Evolutionary conservation across 1,139 yeast species (phyloP).

Genomic region (Wickerhamomyces sp.): DNA sequence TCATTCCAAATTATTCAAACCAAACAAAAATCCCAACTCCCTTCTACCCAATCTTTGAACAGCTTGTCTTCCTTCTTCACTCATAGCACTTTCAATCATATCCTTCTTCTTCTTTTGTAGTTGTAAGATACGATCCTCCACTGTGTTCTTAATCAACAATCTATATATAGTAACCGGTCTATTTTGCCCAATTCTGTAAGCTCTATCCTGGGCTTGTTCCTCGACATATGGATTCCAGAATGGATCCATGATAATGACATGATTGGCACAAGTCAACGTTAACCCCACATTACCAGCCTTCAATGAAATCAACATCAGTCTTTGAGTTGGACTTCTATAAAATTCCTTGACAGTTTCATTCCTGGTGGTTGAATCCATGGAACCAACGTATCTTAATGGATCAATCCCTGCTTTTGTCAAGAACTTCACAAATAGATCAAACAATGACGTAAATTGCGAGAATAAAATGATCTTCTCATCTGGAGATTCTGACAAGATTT

Average conservation of each 20-base stretch:
- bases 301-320: slow-evolving; percentile 66
- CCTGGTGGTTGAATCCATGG: slow-evolving; percentile 65
- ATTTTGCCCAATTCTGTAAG: slow-evolving; percentile 87
- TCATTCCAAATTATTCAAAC: slow-evolving; percentile 38
- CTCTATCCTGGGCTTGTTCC: slow-evolving; percentile 94
- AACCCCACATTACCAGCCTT: slow-evolving; percentile 93
- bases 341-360: slow-evolving; percentile 59
- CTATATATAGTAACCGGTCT: slow-evolving; percentile 71
- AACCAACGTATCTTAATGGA: slow-evolving; percentile 72
- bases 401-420: slow-evolving; percentile 43
- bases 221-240: slow-evolving; percentile 97
- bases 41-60: slow-evolving; percentile 61
- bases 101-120: slow-evolving; percentile 72
- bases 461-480: slow-evolving; percentile 71
- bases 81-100: slow-evolving; percentile 76
- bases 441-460: slow-evolving; percentile 77
- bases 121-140: slow-evolving; percentile 80
- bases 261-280: slow-evolving; percentile 89
- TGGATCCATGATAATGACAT: slow-evolving; percentile 85
- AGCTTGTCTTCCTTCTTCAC: slow-evolving; percentile 63
- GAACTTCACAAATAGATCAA: slow-evolving; percentile 62
- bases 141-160: slow-evolving; percentile 59
- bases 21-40: slow-evolving; percentile 78
- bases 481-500: slow-evolving; percentile 37
- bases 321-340: slow-evolving; percentile 46